Base-by-base conservation (phyloP, 106 monocot genomes). In the Triglochin maritima region DNA sequence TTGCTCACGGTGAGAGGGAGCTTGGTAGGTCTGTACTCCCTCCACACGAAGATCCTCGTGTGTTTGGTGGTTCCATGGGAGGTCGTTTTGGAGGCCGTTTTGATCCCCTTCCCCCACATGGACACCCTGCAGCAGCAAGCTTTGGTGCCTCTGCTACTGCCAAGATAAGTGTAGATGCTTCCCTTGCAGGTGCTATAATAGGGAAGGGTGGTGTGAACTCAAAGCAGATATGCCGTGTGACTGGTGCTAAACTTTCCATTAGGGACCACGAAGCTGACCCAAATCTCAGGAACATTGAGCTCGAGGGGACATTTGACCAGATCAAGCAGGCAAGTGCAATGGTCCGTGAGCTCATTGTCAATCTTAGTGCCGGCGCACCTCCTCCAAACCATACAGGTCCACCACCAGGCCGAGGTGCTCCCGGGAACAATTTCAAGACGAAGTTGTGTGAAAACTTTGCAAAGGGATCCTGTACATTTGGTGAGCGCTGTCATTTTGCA, bases 151-250 rank as follows among this genome's bases (percentile, higher is more conserved):
- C 69, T 4, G 77, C 77, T 12, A 70, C 77, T 7, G 77, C 77
- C 46, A 77, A 77, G 49, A 77, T 77, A 54, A 77, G 77, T 56
- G 77, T 77, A 17, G 70, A 77, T 48, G 77, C 77, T 7, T 77
- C 77, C 2, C 70, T 77, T 47, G 61, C 77, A 2, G 77, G 77
- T 47, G 70, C 70, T n/a, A 77, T 77, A 46, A 77, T 77, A 3
- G 77, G 77, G 6, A 77, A 77, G 50, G 77, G 77, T 12, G 77
- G 77, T 10, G 77, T 77, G 17, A 77, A 77, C 77, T 70, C 77
- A 1, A 77, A 77, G 64, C 77, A 77, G 57, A 77, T 77, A 70
- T 70, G 69, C 58, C 45, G 77, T 5, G 11, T 70, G 17, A 77
- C 77, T 6, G 77, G 77, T 56, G 77, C 70, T 3, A 77, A 77